Evolutionary conservation across 139 green algal genomes (phyloP).

Genomic region (Zygnema circumcarinatum): DNA sequence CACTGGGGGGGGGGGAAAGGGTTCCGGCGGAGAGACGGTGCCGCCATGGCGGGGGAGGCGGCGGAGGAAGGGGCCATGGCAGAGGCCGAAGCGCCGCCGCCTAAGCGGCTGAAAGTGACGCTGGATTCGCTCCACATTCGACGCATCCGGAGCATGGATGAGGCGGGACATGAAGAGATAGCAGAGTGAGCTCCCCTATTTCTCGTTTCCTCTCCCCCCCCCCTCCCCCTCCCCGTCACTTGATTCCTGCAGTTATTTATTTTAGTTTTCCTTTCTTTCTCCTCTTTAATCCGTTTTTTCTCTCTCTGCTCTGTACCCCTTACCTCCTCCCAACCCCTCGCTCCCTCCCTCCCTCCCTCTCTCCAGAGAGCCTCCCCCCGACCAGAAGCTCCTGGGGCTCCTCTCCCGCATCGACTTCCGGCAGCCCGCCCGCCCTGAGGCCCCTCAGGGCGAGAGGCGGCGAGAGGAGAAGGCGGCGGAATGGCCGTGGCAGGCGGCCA

Average conservation of each 20-base stretch:
- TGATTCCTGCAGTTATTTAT: no score
- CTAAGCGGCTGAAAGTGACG: not conserved
- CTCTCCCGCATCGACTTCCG: slow-evolving; percentile 1
- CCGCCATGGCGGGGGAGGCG: no score
- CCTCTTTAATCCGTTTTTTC: not conserved
- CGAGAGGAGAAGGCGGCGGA: not conserved
- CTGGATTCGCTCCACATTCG: not conserved
- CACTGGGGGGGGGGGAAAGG: no score
- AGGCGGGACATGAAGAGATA: not conserved
- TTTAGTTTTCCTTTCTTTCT: not conserved
- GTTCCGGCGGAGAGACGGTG: no score
- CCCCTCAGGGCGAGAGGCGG: not conserved
- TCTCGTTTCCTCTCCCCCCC: no score
- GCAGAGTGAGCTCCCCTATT: not conserved
- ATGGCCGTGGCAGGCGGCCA: slow-evolving; percentile 9
- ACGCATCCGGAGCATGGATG: not conserved
- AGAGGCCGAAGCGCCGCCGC: no score
- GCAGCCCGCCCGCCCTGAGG: not conserved
- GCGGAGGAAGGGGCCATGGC: no score
- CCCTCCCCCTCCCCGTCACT: no score
- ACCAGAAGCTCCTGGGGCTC: slow-evolving; percentile 20
- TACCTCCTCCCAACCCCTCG: not conserved
- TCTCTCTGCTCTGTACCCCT: not conserved
- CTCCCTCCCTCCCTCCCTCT: not conserved
- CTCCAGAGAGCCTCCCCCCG: not conserved